Conservation (phyloP, 768 basidiomycete genomes). For the Tylopilus vinaceipallidus region DNA sequence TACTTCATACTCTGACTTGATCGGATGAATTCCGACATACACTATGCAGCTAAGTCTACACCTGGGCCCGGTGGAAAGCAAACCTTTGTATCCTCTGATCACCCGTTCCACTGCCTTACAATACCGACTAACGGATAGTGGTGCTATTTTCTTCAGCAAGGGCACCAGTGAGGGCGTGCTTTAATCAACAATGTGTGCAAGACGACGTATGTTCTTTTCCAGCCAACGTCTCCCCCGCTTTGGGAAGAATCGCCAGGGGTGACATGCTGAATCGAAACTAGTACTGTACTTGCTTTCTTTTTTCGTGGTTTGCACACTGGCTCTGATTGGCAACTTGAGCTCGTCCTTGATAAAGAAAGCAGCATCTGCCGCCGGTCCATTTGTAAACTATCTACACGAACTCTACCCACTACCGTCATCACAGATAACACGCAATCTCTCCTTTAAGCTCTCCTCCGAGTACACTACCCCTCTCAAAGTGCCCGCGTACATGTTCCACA, state of each 20-base stretch:
- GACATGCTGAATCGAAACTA: too few relatives aligned
- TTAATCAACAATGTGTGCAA: conserved; percentile 24
- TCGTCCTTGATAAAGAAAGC: neutral
- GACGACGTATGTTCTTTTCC: neutral
- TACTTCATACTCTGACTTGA: neutral
- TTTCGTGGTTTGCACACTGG: neutral
- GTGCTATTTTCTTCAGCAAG: conserved; percentile 67
- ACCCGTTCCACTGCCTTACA: conserved; percentile 59
- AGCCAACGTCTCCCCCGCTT: too few relatives aligned
- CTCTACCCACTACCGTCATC: too few relatives aligned
- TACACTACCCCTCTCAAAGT: conserved; percentile 33
- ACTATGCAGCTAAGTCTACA: conserved; percentile 59
- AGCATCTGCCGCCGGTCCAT: neutral
- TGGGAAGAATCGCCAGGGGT: too few relatives aligned
- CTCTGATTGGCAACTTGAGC: neutral
- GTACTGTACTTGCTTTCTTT: neutral
- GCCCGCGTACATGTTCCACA: conserved; percentile 48
- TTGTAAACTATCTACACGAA: too few relatives aligned
- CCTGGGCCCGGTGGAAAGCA: conserved; percentile 42
- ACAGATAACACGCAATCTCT: conserved; percentile 38
- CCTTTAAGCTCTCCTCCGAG: conserved; percentile 38
- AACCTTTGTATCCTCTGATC: conserved; percentile 38
- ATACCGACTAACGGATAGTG: conserved; percentile 66
- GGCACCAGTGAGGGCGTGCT: conserved; percentile 68
- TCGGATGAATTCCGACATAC: neutral